phyloP scores from a whole-genome alignment of 2,329 filamentous ascomycete species.

The Coleophoma cylindrospora region DNA sequence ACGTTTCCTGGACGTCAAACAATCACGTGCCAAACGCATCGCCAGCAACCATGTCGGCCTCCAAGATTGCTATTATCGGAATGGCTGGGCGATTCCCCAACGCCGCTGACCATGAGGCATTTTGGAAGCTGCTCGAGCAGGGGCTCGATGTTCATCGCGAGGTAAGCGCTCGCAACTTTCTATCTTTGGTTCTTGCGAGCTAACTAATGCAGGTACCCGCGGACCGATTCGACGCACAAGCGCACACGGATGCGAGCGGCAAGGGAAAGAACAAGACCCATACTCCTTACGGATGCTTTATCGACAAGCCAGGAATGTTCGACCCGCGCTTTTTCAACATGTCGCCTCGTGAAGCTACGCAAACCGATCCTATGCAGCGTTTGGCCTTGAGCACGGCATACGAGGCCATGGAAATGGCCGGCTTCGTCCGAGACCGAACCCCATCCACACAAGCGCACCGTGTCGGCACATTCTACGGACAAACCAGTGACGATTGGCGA shows the following conservation, averaged over 20 bases:
- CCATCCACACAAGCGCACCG: slow-evolving; percentile 32
- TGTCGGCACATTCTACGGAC: slow-evolving; percentile 17
- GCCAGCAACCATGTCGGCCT: slow-evolving; percentile 10
- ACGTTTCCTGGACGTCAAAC: slow-evolving; percentile 10
- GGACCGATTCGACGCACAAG: slow-evolving; percentile 66
- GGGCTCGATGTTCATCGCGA: slow-evolving; percentile 68
- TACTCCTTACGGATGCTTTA: slow-evolving; percentile 70
- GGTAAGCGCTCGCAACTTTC: slow-evolving; percentile 12
- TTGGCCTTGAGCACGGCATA: slow-evolving; percentile 71
- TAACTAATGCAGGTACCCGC: slow-evolving; percentile 39
- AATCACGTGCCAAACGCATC: slow-evolving; percentile 8
- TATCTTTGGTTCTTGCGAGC: not conserved
- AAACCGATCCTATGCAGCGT: slow-evolving; percentile 76
- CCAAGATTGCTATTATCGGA: slow-evolving; percentile 65
- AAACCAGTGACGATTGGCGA: slow-evolving; percentile 17
- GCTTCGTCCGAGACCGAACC: slow-evolving; percentile 46
- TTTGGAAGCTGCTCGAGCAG: slow-evolving; percentile 71
- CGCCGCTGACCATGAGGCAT: slow-evolving; percentile 62
- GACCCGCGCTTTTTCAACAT: slow-evolving; percentile 81
- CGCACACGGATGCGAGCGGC: slow-evolving; percentile 66
- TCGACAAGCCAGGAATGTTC: slow-evolving; percentile 66
- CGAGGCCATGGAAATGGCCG: slow-evolving; percentile 75
- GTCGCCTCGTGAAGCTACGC: slow-evolving; percentile 72
- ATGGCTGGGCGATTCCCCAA: slow-evolving; percentile 75
- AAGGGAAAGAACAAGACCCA: slow-evolving; percentile 71